Evolutionary conservation across 208 protist species (phyloP), one percentile per base, ranked within the genome.

Genomic region (Leishmania tarentolae): DNA sequence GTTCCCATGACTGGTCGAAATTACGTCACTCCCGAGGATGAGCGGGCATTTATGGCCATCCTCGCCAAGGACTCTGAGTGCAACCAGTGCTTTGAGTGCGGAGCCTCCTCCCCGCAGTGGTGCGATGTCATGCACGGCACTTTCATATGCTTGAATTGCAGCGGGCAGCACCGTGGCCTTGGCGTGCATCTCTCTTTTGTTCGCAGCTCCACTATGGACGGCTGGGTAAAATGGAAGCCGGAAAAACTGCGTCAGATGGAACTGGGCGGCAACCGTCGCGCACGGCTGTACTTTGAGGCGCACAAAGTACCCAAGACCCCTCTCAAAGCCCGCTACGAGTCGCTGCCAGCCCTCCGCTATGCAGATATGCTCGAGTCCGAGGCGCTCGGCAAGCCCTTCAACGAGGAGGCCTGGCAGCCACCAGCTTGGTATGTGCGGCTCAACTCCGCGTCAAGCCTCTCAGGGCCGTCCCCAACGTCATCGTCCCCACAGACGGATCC

Each of bases 181-280:
- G 97, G 97, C 53, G 96, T 98, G 44, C 97, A 99, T 88, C 88
- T 99, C 50, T 96, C 88, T 63, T 98, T 99, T 88, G 96, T 99
- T 37, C 94, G 94, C 21, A 98, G 96, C 85, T 88, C 92, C 66
- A 98, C 95, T 13, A 97, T 99, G 88, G 98, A 99, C 83, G 89
- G 90, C 24, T 99, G 97, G 97, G 86, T 78, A 28, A 90, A 93
- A 80, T 98, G 96, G 94, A 90, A 92, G 46, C 96, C 96, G 53
- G 90, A 94, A 78, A 98, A 98, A 86, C 86, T 98, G 73, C 83
- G 84, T 50, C 94, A 97, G 82, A 97, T 98, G 96, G 78, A 97
- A 80, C 61, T 95, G 44, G 96, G 96, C 42, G 96, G 96, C 53
- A 98, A 98, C 81, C 90, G 93, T n/a, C 91, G 94, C 17, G 96